Percentiles rank a stretch among this genome's conserved stretches.
Conservation (phyloP, 2,329 filamentous ascomycete species). For the Cytospora mali region DNA sequence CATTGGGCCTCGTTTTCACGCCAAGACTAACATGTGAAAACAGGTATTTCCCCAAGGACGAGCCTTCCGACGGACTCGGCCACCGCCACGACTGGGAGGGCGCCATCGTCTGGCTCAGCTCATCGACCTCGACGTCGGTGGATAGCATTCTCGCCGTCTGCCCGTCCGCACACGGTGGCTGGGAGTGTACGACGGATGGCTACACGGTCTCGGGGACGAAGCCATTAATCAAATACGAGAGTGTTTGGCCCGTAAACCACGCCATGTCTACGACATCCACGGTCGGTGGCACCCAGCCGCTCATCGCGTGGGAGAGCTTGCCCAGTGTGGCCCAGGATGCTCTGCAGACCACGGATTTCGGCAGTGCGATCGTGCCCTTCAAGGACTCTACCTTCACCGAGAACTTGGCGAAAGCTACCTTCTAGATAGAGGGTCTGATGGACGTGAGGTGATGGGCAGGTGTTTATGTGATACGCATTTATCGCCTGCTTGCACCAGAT, state of each 20-base stretch:
- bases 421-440: not conserved
- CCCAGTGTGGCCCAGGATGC: conserved; percentile 38
- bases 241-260: conserved; percentile 40
- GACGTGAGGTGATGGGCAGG: not conserved
- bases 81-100: conserved; percentile 48
- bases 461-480: too few relatives aligned
- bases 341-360: conserved; percentile 44
- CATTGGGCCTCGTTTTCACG: not conserved
- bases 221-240: conserved; percentile 40
- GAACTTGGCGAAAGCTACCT: conserved; percentile 20
- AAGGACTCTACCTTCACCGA: conserved; percentile 19
- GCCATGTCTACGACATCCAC: conserved; percentile 39
- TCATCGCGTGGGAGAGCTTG: conserved; percentile 49
- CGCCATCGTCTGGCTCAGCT: conserved; percentile 37
- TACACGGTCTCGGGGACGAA: conserved; percentile 30
- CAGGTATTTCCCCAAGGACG: conserved; percentile 51
- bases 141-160: conserved; percentile 41
- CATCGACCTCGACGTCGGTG: conserved; percentile 31
- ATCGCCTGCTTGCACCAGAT: too few relatives aligned
- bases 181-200: conserved; percentile 25
- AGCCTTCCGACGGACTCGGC: conserved; percentile 38
- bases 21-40: not conserved
- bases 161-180: conserved; percentile 43
- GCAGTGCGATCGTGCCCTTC: conserved; percentile 29
- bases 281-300: conserved; percentile 41